phyloP scores from a whole-genome alignment of 1,284 basidiomycete species.

The Neolentinus lepideus region DNA sequence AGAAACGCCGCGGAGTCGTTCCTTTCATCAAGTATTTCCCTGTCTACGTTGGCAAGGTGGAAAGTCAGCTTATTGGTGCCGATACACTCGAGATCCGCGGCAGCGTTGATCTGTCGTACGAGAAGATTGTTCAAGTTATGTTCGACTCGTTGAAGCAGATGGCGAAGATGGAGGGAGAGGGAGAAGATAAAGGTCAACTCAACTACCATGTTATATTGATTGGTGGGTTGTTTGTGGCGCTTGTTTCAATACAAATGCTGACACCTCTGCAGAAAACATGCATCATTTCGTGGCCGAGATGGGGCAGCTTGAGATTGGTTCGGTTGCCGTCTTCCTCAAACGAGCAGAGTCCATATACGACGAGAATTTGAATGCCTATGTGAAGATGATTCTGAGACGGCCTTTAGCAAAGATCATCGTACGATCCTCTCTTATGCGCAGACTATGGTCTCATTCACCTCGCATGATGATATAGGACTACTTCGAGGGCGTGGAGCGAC shows the following conservation, averaged over 20 bases:
- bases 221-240: conserved; percentile 40
- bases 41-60: conserved; percentile 78
- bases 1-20: conserved; percentile 90
- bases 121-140: conserved; percentile 82
- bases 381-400: conserved; percentile 81
- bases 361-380: conserved; percentile 81
- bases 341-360: conserved; percentile 82
- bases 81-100: conserved; percentile 75
- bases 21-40: conserved; percentile 94
- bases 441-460: conserved; percentile 25
- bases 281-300: conserved; percentile 86
- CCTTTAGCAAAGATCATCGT: conserved; percentile 88
- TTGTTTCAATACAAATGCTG: conserved; percentile 3
- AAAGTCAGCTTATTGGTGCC: conserved; percentile 77
- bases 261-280: conserved; percentile 77
- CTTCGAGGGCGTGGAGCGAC: conserved; percentile 86
- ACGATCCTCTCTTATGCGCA: too few relatives aligned
- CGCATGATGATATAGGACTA: conserved; percentile 61
- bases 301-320: conserved; percentile 59
- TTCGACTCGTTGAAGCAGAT: conserved; percentile 92
- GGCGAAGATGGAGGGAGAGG: conserved; percentile 86
- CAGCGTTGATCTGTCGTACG: conserved; percentile 80
- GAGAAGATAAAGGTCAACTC: conserved; percentile 92
- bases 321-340: conserved; percentile 62
- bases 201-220: conserved; percentile 96